phyloP scores from a whole-genome alignment of 352 stramenopile species.

The Phytophthora citrophthora region DNA sequence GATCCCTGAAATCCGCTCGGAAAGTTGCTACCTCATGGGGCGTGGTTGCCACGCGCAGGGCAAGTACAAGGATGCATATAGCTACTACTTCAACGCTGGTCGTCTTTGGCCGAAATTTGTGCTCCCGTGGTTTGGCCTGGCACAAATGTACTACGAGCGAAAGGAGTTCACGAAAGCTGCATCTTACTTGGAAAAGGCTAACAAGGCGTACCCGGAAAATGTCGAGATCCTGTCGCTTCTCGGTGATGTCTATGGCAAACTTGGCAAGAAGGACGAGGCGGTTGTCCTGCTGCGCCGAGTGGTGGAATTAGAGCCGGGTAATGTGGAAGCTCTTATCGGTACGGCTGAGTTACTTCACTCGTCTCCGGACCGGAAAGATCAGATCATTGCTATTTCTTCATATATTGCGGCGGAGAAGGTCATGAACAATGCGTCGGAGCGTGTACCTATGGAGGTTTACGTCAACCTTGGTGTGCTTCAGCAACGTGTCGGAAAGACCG shows the following conservation, averaged over 20 bases:
- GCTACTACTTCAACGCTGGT: slow-evolving; percentile 96
- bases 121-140: slow-evolving; percentile 84
- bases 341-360: slow-evolving; percentile 82
- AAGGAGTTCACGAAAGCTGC: slow-evolving; percentile 85
- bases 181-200: slow-evolving; percentile 89
- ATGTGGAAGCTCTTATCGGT: slow-evolving; percentile 84
- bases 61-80: slow-evolving; percentile 96
- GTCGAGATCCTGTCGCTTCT: slow-evolving; percentile 86
- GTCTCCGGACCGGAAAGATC: slow-evolving; percentile 85
- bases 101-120: slow-evolving; percentile 89
- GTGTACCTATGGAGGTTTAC: slow-evolving; percentile 85
- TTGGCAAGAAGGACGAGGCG: slow-evolving; percentile 84
- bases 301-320: slow-evolving; percentile 84
- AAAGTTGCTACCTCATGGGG: slow-evolving; percentile 97
- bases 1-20: slow-evolving; percentile 93
- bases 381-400: slow-evolving; percentile 90
- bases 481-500: slow-evolving; percentile 86
- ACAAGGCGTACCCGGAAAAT: slow-evolving; percentile 90
- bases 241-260: slow-evolving; percentile 81
- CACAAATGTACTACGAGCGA: slow-evolving; percentile 92
- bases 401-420: slow-evolving; percentile 90
- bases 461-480: slow-evolving; percentile 87
- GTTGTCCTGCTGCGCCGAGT: slow-evolving; percentile 83
- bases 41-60: slow-evolving; percentile 94
- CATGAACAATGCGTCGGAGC: slow-evolving; percentile 83